Conservation (phyloP, 495 filamentous ascomycete genomes). For the Baudoinia panamericana region DNA sequence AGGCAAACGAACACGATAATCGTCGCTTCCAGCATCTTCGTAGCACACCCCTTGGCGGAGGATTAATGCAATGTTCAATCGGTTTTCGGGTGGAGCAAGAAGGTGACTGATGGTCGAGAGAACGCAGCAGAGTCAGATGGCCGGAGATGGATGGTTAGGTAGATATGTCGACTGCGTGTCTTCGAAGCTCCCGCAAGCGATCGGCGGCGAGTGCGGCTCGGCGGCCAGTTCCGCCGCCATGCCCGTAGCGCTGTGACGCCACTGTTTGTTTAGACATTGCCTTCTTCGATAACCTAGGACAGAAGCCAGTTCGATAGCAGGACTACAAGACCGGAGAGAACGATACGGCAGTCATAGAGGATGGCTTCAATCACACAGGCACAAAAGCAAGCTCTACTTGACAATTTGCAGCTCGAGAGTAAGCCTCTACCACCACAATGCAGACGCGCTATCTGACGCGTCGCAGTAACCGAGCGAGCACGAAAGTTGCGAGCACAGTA, state of each 20-base stretch:
- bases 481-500: constrained; percentile 86
- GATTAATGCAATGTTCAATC: too few relatives aligned
- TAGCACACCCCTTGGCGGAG: too few relatives aligned
- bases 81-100: too few relatives aligned
- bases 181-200: constrained; percentile 19
- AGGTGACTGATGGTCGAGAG: too few relatives aligned
- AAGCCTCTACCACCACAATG: too few relatives aligned
- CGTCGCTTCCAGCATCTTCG: constrained; percentile 59
- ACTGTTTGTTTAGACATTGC: constrained; percentile 7
- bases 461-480: constrained; percentile 74
- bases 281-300: too few relatives aligned
- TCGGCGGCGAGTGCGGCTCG: constrained; percentile 3
- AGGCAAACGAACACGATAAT: constrained; percentile 52
- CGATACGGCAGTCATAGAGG: background rate
- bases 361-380: constrained; percentile 43
- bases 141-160: background rate
- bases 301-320: too few relatives aligned
- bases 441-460: constrained; percentile 4
- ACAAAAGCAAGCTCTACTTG: constrained; percentile 80
- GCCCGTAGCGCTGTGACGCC: background rate
- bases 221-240: background rate
- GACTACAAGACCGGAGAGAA: background rate
- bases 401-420: constrained; percentile 91
- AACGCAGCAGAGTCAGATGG: constrained; percentile 3
- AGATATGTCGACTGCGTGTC: constrained; percentile 17